Conservation (phyloP, 2,329 filamentous ascomycete genomes). For the Aspergillus uvarum region DNA sequence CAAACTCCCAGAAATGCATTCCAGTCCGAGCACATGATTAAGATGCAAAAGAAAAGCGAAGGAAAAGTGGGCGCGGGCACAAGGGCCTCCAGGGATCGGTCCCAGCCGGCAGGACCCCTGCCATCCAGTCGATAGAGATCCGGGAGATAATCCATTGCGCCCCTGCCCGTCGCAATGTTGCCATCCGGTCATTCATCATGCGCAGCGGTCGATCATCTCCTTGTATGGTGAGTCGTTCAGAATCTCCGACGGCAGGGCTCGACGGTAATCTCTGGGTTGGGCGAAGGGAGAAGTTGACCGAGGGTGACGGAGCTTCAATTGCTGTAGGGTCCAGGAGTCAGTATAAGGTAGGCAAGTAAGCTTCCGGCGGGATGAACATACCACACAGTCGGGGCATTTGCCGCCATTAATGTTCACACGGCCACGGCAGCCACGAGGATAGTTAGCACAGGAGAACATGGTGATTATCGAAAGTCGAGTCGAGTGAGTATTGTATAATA, state of each 20-base stretch:
- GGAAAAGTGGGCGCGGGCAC: constrained; percentile 4
- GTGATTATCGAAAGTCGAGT: constrained; percentile 11
- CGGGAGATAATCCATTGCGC: constrained; percentile 3
- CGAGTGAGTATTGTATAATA: constrained; percentile 1
- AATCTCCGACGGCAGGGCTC: constrained; percentile 35
- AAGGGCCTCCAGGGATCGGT: constrained; percentile 11
- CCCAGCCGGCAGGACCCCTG: constrained; percentile 22
- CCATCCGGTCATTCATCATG: constrained; percentile 10
- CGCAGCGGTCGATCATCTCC: constrained; percentile 18
- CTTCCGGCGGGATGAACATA: constrained; percentile 31
- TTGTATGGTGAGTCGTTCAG: constrained; percentile 30
- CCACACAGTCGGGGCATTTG: constrained; percentile 47
- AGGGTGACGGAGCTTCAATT: constrained; percentile 41
- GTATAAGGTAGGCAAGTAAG: background rate
- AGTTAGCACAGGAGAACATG: constrained; percentile 51
- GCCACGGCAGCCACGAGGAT: constrained; percentile 49
- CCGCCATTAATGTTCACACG: constrained; percentile 45
- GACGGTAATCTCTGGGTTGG: constrained; percentile 40
- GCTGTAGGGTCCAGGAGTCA: constrained; percentile 19
- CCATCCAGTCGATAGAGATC: constrained; percentile 10
- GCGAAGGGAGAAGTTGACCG: constrained; percentile 42
- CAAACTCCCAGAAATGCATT: constrained; percentile 35
- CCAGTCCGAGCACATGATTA: constrained; percentile 19
- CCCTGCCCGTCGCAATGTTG: background rate
- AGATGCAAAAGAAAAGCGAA: constrained; percentile 13